These are phyloP conservation scores for Reticulascus tulasneorum DNA, from an alignment of 2,329 filamentous ascomycete species.

Conservation along the genomic window DNA sequence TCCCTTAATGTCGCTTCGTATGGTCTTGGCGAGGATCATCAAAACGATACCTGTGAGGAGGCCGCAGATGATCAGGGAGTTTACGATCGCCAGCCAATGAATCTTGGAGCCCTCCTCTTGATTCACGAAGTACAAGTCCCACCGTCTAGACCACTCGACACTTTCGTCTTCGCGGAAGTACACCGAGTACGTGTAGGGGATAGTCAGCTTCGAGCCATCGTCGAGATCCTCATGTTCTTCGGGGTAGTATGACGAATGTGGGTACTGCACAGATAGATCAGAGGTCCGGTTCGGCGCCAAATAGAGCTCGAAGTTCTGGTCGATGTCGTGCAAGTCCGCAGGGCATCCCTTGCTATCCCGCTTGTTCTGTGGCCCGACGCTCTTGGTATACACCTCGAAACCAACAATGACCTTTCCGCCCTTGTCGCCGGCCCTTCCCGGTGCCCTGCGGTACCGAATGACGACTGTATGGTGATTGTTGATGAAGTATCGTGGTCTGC, in stretches of 20 bases:
- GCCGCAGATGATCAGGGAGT: conserved; percentile 79
- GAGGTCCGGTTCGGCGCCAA: conserved; percentile 60
- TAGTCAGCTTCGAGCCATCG: conserved; percentile 62
- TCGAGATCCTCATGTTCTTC: conserved; percentile 54
- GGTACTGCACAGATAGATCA: conserved; percentile 41
- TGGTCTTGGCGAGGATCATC: conserved; percentile 75
- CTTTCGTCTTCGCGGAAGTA: conserved; percentile 81
- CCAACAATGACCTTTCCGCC: conserved; percentile 80
- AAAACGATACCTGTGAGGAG: conserved; percentile 74
- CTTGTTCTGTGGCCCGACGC: conserved; percentile 58
- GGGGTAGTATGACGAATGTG: conserved; percentile 56
- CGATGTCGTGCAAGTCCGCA: conserved; percentile 57
- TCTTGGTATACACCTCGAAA: conserved; percentile 89
- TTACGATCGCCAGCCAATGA: conserved; percentile 85
- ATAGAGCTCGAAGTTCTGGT: conserved; percentile 64
- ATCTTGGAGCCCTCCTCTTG: conserved; percentile 77
- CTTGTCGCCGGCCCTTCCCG: conserved; percentile 62
- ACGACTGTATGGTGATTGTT: conserved; percentile 89
- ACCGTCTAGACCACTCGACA: conserved; percentile 78
- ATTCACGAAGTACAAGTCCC: conserved; percentile 88
- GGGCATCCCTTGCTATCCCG: conserved; percentile 66
- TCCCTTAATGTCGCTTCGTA: conserved; percentile 73
- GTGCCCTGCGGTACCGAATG: conserved; percentile 70
- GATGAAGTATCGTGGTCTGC: conserved; percentile 65
- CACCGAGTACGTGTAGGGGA: conserved; percentile 85